phyloP scores from a whole-genome alignment of 164 flowering plant genomes.

The Vitis labrusca region DNA sequence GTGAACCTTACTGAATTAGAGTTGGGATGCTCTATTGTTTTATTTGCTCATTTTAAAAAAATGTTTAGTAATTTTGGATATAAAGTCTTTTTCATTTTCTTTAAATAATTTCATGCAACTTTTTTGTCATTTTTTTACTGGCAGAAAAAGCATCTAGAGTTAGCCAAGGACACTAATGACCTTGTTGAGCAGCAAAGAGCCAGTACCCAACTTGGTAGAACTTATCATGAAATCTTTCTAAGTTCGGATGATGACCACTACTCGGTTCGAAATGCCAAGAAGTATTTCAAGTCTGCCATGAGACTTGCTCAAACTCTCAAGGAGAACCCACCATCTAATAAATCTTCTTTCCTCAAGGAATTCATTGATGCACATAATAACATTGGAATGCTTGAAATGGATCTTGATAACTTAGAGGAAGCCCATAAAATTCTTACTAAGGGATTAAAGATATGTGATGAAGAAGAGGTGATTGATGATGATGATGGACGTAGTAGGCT shows the following conservation, averaged over 20 bases:
- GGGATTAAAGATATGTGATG: slow-evolving; percentile 81
- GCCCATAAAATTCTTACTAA: slow-evolving; percentile 58
- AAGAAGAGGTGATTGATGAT: slow-evolving; percentile 76
- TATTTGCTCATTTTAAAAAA: no score
- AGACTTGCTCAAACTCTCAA: slow-evolving; percentile 61
- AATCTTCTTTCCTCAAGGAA: slow-evolving; percentile 69
- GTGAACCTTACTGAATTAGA: no score
- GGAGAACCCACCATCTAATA: slow-evolving; percentile 40
- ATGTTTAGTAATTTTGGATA: no score
- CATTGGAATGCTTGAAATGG: slow-evolving; percentile 91
- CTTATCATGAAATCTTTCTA: slow-evolving; percentile 81
- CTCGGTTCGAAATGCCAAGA: slow-evolving; percentile 71
- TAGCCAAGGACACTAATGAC: slow-evolving; percentile 71
- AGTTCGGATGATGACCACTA: slow-evolving; percentile 62
- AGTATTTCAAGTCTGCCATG: slow-evolving; percentile 86
- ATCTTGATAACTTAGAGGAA: slow-evolving; percentile 80
- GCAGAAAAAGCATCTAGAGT: slow-evolving; percentile 88
- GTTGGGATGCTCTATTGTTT: no score
- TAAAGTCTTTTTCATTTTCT: no score
- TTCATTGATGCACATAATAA: slow-evolving; percentile 92
- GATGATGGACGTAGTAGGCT: slow-evolving; percentile 87
- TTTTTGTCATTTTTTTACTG: slow-evolving; percentile 3
- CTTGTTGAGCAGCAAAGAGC: slow-evolving; percentile 95
- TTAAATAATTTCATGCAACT: no score
- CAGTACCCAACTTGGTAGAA: slow-evolving; percentile 90